phyloP scores from a whole-genome alignment of 257 asterid species.

The Nicotiana tabacum region DNA sequence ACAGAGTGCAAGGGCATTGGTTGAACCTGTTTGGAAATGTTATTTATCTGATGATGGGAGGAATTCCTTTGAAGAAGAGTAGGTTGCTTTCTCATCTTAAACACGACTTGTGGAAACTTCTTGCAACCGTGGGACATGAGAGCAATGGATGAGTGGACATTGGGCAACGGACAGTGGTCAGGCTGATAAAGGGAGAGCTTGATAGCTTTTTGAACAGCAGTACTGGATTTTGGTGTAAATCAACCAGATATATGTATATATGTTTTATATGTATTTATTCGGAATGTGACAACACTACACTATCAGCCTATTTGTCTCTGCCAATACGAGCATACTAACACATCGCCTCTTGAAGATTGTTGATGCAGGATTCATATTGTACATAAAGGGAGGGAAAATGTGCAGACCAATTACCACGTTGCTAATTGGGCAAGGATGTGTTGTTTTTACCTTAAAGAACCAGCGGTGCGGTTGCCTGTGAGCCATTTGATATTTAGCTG shows the following conservation, averaged over 20 bases:
- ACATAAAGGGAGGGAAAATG: neutral
- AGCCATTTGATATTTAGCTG: neutral
- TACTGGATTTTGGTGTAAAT: neutral
- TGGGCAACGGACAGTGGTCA: neutral
- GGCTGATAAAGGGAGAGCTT: neutral
- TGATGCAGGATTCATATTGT: neutral
- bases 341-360: neutral
- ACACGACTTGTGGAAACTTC: neutral
- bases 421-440: neutral
- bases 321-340: neutral
- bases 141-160: neutral
- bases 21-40: slow-evolving; percentile 57
- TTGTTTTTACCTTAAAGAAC: neutral
- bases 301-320: neutral
- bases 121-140: neutral
- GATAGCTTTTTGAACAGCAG: neutral
- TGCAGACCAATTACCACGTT: neutral
- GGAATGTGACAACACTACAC: neutral
- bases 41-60: slow-evolving; percentile 28
- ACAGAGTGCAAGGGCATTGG: slow-evolving; percentile 45
- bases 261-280: neutral
- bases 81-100: neutral
- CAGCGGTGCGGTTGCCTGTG: neutral
- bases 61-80: slow-evolving; percentile 38
- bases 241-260: neutral